Percentiles rank a stretch among this genome's conserved stretches.
phyloP scores from a whole-genome alignment of 164 flowering plant genomes.

The Brasenia schreberi region DNA sequence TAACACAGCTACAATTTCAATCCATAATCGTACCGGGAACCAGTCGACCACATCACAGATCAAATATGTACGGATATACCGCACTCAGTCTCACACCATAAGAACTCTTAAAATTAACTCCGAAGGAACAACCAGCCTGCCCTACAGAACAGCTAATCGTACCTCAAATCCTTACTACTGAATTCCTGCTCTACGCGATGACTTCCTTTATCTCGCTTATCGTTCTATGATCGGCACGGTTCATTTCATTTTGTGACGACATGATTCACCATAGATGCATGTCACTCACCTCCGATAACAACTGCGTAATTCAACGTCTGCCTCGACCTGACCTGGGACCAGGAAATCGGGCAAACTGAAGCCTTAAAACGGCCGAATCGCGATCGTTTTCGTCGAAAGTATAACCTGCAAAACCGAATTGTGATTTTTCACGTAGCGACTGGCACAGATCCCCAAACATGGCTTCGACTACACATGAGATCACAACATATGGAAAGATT shows the following conservation, averaged over 20 bases:
- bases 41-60: not conserved
- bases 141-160: not conserved
- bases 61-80: not conserved
- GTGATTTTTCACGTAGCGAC: not conserved
- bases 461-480: not conserved
- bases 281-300: not conserved
- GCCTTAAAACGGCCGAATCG: conserved; percentile 57
- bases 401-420: conserved; percentile 58
- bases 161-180: not conserved
- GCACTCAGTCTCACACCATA: not conserved
- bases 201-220: not conserved
- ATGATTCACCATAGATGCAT: not conserved
- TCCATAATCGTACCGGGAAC: not conserved
- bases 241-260: not conserved
- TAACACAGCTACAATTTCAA: not conserved
- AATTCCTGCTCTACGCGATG: not conserved
- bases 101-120: too few species aligned
- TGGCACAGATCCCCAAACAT: not conserved
- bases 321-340: conserved; percentile 93
- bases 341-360: conserved; percentile 93
- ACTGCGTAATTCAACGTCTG: conserved; percentile 41
- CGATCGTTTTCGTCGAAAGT: conserved; percentile 83
- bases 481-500: not conserved
- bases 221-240: not conserved
- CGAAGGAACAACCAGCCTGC: too few species aligned